Evolutionary conservation across 2,329 filamentous ascomycete species (phyloP).

Genomic region (Biscogniauxia mediterranea): DNA sequence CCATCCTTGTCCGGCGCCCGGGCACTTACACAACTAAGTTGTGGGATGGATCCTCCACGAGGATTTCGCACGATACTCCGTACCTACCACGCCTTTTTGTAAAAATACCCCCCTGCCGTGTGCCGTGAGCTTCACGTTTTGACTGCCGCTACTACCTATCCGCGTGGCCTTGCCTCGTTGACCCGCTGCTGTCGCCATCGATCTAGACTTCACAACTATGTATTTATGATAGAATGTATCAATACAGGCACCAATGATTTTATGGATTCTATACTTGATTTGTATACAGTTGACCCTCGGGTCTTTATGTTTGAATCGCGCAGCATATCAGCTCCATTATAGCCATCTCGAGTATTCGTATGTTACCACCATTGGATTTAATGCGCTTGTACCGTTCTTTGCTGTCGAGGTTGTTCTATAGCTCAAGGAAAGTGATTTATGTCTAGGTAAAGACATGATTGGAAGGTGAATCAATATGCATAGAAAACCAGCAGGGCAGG

Average conservation of each 20-base stretch:
- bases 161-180: conserved; percentile 20
- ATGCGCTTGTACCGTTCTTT: background rate
- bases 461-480: background rate
- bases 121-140: conserved; percentile 16
- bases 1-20: background rate
- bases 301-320: background rate
- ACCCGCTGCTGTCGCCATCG: conserved; percentile 6
- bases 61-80: background rate
- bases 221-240: background rate
- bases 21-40: background rate
- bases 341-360: background rate
- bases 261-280: background rate
- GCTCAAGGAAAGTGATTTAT: background rate
- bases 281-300: background rate
- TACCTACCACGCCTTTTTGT: conserved; percentile 8
- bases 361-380: background rate
- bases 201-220: background rate
- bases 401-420: background rate
- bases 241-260: background rate
- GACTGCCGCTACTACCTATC: conserved; percentile 18
- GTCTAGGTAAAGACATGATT: background rate
- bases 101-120: conserved; percentile 11
- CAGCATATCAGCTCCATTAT: background rate
- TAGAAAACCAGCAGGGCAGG: background rate
- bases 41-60: conserved; percentile 14